A percentile compares a stretch with the other conserved stretches of the same genome.
These are phyloP conservation scores for bread wheat (Triticum aestivum) DNA, from an alignment of 176 grass and related monocot genomes.

Conservation along the genomic window IWGSC_CS_RefSeq_v2.1 NC_057811.1:2956335-2956834, in stretches of 20 bases:
- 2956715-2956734: too few species aligned
- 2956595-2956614: neutral
- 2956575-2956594: neutral
- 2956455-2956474: neutral
- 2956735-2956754: too few species aligned
- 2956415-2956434: neutral
- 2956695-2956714: too few species aligned
- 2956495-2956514: neutral
- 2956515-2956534: neutral
- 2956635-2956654: neutral
- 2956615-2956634: constrained; percentile 12
- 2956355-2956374: neutral
- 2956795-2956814: neutral
- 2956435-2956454: too few species aligned
- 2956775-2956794: neutral
- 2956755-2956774: too few species aligned
- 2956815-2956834: neutral
- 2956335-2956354: neutral
- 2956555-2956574: neutral
- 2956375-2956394: neutral
- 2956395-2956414: neutral
- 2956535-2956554: neutral
- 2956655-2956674: constrained; percentile 7
- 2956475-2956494: neutral
- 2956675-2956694: neutral